Conservation (phyloP, 148 eudicot genomes). For the Amaranthus hypochondriacus region DNA sequence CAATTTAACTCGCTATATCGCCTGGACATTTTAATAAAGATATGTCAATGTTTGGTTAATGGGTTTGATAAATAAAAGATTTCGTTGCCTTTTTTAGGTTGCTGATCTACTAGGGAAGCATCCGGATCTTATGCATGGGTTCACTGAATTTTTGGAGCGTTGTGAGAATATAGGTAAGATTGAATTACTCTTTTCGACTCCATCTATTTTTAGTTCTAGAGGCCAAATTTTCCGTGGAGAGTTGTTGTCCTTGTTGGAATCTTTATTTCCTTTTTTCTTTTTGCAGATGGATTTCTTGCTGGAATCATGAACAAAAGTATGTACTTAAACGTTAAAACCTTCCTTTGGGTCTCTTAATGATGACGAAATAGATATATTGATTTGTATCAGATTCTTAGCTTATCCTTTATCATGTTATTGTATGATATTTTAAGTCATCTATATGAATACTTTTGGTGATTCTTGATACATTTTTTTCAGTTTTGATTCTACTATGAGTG, state of each 20-base stretch:
- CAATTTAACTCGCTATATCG: background rate
- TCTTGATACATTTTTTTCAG: background rate
- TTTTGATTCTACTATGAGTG: background rate
- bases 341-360: background rate
- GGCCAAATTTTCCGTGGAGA: background rate
- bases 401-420: background rate
- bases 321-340: conserved; percentile 17
- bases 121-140: conserved; percentile 98
- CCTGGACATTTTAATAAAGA: background rate
- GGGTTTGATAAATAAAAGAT: conserved; percentile 1
- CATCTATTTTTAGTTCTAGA: background rate
- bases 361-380: background rate
- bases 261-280: background rate
- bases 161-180: conserved; percentile 76
- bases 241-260: background rate
- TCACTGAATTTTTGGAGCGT: conserved; percentile 77
- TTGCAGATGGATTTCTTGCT: conserved; percentile 92
- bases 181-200: background rate
- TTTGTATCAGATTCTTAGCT: background rate
- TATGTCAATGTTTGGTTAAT: background rate
- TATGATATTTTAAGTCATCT: background rate
- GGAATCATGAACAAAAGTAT: conserved; percentile 90
- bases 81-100: conserved; percentile 44
- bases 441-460: background rate
- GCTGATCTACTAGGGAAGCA: conserved; percentile 80